Base-by-base conservation (phyloP, 2,329 filamentous ascomycete genomes). In the Trichoderma oligosporum region DNA sequence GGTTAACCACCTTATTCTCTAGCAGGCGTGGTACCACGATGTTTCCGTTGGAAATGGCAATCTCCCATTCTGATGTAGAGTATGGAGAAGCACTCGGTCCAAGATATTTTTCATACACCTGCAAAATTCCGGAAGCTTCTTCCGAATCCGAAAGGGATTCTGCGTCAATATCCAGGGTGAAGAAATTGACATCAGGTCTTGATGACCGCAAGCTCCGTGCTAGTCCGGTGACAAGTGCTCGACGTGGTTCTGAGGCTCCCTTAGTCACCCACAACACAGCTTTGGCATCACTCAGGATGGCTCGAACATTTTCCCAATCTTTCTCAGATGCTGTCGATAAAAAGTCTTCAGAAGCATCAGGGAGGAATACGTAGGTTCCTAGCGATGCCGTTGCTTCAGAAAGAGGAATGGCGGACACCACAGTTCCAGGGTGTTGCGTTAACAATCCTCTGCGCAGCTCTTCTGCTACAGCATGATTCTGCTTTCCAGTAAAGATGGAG, bases 201-300 rank as follows among this genome's bases (percentile, higher is more conserved):
- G 31, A 45, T n/a, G 29, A 22, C 14, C 57, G 53, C 24, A 59
- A 27, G 38, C 35, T 36, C 7, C 52, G 57, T 9, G 42, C 35
- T 16, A 59, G 29, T 6, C 57, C 52, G 7, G 27, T 35, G n/a
- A 56, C 9, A 12, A 56, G 44, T 3, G 49, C 52, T 4, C 35
- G 35, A 7, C 24, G 52, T 11, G 44, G 22, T 12, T 46, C 48
- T 16, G 42, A 53, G 16, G 33, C 20, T 16, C 45, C 42, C n/a
- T 48, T 55, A 16, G 51, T 59, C 14, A 56, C 57, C 57, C 57
- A 59, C 16, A 59, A 27, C 35, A 59, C 57, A 16, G 42, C 27
- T 9, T 36, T 27, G 3, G 57, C 51, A 20, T 44, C 27, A n/a
- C 7, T 47, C 11, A 59, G 25, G 29, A 48, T 29, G 7, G 35